These are phyloP conservation scores for Candida ortonii DNA, from an alignment of 805 yeast species.

Conservation along the genomic window DNA sequence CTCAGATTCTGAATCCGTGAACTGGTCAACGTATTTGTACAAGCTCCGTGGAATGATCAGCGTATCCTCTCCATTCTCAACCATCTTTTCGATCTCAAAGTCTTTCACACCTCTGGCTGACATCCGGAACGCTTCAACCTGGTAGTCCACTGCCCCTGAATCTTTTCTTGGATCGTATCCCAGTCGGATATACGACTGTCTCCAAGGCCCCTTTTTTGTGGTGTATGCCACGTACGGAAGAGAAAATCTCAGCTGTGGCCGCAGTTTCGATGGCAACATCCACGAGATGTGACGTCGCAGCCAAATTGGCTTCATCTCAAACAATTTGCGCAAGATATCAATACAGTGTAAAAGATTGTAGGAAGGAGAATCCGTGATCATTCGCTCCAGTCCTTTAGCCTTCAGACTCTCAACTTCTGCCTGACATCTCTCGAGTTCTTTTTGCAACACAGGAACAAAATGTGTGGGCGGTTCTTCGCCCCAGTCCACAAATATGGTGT, in stretches of 20 bases:
- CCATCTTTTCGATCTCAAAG: constrained; percentile 22
- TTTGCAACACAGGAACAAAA: constrained; percentile 49
- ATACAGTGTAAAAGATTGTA: constrained; percentile 43
- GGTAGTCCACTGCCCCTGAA: constrained; percentile 56
- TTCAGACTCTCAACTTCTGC: constrained; percentile 35
- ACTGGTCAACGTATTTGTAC: constrained; percentile 17
- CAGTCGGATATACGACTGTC: constrained; percentile 74
- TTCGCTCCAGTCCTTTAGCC: constrained; percentile 19
- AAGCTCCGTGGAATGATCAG: constrained; percentile 28
- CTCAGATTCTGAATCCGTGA: constrained; percentile 23
- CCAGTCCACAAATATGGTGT: constrained; percentile 53
- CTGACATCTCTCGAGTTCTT: constrained; percentile 39
- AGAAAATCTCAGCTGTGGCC: constrained; percentile 61
- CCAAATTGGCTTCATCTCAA: constrained; percentile 80
- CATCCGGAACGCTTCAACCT: constrained; percentile 77
- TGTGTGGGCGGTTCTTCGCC: constrained; percentile 44
- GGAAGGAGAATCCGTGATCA: constrained; percentile 28
- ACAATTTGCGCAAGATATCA: constrained; percentile 43
- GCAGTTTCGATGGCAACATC: constrained; percentile 47
- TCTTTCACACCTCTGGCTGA: constrained; percentile 31
- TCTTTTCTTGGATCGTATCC: constrained; percentile 76
- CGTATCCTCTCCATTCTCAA: constrained; percentile 23
- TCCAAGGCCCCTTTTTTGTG: constrained; percentile 91
- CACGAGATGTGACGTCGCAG: constrained; percentile 67
- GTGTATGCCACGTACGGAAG: constrained; percentile 81